Percentiles rank a stretch among this genome's conserved stretches.
Conservation (phyloP, 176 grass and related monocot species). For the Avena atlantica region DNA sequence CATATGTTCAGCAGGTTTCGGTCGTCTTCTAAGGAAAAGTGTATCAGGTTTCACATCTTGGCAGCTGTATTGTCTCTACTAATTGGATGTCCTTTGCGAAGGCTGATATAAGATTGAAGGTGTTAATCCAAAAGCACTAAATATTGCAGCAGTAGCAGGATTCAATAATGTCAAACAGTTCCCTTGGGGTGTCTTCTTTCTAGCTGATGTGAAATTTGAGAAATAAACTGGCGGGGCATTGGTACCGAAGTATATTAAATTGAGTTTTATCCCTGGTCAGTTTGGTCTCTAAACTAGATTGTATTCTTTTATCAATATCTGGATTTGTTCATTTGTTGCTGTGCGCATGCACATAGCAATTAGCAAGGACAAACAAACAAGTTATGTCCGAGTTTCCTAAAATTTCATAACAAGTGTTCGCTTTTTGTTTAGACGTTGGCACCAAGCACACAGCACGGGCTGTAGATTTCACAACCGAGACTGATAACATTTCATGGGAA, state of each 20-base stretch:
- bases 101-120: constrained; percentile 93
- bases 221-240: background rate
- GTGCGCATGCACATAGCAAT: background rate
- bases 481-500: background rate
- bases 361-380: background rate
- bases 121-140: constrained; percentile 68
- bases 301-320: background rate
- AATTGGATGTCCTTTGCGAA: constrained; percentile 2
- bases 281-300: background rate
- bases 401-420: background rate
- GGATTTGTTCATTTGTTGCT: background rate
- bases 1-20: constrained; percentile 68
- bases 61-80: constrained; percentile 2
- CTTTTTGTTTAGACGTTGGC: background rate
- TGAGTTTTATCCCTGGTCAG: too few species aligned
- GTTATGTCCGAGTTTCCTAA: background rate
- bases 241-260: background rate
- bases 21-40: constrained; percentile 29
- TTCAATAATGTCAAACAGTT: too few species aligned
- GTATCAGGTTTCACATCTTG: background rate
- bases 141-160: background rate
- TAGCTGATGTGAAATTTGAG: background rate
- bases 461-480: background rate
- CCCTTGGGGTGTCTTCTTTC: background rate
- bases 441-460: background rate